Conservation (phyloP, 257 asterid species). For the Forsythia suspensa region DNA sequence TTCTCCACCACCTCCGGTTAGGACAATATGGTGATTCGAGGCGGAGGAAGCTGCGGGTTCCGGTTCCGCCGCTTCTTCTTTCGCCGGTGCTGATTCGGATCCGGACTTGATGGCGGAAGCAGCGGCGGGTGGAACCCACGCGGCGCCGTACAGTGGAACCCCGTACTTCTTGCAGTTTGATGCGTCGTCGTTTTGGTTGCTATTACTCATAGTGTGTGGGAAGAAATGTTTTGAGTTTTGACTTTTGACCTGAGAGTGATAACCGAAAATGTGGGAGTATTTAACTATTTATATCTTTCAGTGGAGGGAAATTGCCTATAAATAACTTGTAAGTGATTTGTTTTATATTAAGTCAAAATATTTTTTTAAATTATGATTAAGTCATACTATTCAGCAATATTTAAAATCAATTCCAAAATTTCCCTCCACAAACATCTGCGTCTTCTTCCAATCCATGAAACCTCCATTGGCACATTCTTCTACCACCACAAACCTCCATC, state of each 20-base stretch:
- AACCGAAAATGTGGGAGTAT: not conserved
- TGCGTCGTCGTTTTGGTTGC: constrained; percentile 27
- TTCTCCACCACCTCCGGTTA: constrained; percentile 98
- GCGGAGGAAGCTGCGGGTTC: constrained; percentile 20
- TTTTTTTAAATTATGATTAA: no score
- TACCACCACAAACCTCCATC: no score
- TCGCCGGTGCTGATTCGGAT: constrained; percentile 18
- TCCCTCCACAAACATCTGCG: no score
- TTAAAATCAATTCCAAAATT: no score
- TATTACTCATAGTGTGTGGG: constrained; percentile 26
- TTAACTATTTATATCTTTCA: no score
- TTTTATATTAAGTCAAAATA: no score
- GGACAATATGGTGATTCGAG: constrained; percentile 47
- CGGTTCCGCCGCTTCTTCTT: constrained; percentile 24
- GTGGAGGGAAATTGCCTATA: no score
- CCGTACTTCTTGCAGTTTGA: constrained; percentile 62
- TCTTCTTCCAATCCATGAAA: no score
- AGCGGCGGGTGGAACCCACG: constrained; percentile 66
- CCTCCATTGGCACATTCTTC: no score
- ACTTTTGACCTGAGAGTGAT: not conserved
- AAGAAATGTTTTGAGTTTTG: not conserved
- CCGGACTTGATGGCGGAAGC: constrained; percentile 11
- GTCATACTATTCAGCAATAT: no score
- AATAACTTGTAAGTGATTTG: no score
- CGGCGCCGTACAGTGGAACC: constrained; percentile 88